phyloP scores from a whole-genome alignment of 164 flowering plant genomes.

The Stephania cephalantha region DNA sequence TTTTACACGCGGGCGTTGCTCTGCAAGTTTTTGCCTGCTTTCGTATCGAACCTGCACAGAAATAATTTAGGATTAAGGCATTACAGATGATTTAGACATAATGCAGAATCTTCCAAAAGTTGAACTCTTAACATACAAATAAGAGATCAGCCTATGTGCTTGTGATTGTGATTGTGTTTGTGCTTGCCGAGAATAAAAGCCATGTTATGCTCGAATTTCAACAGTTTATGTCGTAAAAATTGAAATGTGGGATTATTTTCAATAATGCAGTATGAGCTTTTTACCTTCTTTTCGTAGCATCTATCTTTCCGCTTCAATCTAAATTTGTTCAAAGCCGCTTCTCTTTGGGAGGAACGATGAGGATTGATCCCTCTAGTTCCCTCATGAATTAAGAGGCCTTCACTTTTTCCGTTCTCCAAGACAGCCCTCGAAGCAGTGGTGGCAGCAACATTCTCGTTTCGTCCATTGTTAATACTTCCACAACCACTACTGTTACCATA shows the following conservation, averaged over 20 bases:
- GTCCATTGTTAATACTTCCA: constrained; percentile 43
- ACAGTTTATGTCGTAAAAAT: background rate
- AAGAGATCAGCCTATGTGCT: background rate
- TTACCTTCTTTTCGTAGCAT: constrained; percentile 89
- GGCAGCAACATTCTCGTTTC: constrained; percentile 37
- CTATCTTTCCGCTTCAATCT: constrained; percentile 90
- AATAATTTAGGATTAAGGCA: background rate
- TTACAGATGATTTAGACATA: background rate
- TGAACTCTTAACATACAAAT: background rate
- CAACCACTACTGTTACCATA: constrained; percentile 36
- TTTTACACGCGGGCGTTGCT: constrained; percentile 78
- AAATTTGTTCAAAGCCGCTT: constrained; percentile 82
- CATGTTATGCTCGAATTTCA: too few relatives aligned
- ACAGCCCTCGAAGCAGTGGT: constrained; percentile 16
- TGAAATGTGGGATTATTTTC: background rate
- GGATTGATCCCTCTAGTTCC: constrained; percentile 19
- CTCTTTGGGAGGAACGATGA: constrained; percentile 57
- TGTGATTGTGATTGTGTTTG: background rate
- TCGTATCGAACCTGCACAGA: constrained; percentile 72
- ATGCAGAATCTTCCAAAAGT: background rate
- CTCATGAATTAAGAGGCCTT: constrained; percentile 17
- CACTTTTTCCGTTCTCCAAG: constrained; percentile 39
- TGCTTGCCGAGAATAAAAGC: background rate
- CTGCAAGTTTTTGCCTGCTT: constrained; percentile 87
- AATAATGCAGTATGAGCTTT: background rate